Percentiles rank a stretch among this genome's conserved stretches.
These are phyloP conservation scores for Aspergillus sp. DNA, from an alignment of 2,329 filamentous ascomycete genomes.

Conservation along the genomic window DNA sequence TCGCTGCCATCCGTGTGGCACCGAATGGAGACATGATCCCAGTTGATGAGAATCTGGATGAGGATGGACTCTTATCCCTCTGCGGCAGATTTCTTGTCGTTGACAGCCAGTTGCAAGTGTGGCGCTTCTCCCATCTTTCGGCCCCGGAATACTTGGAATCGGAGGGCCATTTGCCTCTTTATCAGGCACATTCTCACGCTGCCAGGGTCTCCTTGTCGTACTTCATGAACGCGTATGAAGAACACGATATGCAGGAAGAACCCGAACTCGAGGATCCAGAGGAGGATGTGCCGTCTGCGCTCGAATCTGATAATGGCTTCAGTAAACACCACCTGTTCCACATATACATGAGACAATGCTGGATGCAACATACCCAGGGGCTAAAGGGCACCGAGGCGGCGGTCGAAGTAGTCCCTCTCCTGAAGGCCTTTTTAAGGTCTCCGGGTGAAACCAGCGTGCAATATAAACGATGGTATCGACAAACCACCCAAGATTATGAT, in stretches of 20 bases:
- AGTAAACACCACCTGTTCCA: slow-evolving; percentile 9
- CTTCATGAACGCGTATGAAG: slow-evolving; percentile 8
- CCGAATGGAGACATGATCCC: not conserved
- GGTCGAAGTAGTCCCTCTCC: not conserved
- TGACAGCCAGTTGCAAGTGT: slow-evolving; percentile 10
- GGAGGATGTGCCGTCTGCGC: not conserved
- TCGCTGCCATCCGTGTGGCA: slow-evolving; percentile 11
- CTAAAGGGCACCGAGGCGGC: not conserved
- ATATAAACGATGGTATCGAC: slow-evolving; percentile 10
- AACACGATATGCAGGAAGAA: slow-evolving; percentile 3
- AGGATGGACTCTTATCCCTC: slow-evolving; percentile 10
- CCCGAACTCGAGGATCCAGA: not conserved
- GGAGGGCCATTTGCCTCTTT: not conserved
- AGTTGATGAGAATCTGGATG: slow-evolving; percentile 1
- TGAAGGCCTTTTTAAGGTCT: slow-evolving; percentile 14
- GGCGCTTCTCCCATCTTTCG: slow-evolving; percentile 17
- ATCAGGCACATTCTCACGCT: slow-evolving; percentile 1
- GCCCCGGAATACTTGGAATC: slow-evolving; percentile 16
- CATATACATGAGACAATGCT: slow-evolving; percentile 12
- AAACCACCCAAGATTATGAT: not conserved
- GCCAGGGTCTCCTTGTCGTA: slow-evolving; percentile 10
- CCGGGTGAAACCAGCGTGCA: slow-evolving; percentile 10
- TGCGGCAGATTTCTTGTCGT: slow-evolving; percentile 15
- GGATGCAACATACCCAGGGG: slow-evolving; percentile 9
- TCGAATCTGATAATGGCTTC: not conserved